Conservation (phyloP, 2,329 filamentous ascomycete genomes). For the Colletotrichum paranaense region DNA sequence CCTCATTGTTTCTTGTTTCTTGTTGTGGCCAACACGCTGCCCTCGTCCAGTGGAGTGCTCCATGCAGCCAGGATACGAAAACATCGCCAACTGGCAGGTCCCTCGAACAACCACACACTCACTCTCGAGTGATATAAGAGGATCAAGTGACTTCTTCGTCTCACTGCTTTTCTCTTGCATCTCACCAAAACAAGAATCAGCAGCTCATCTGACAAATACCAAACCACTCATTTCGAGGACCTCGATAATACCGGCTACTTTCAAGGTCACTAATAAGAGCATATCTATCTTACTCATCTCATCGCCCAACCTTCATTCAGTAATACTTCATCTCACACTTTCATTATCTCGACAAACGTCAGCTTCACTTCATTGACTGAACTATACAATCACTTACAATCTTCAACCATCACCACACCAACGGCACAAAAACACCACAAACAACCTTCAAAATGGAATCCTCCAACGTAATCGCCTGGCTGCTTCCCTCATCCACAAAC, state of each 20-base stretch:
- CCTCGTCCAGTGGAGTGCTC: slow-evolving; percentile 26
- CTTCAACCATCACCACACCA: not conserved
- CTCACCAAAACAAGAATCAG: slow-evolving; percentile 6
- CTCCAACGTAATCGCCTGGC: slow-evolving; percentile 36
- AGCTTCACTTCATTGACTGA: not conserved
- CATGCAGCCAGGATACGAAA: slow-evolving; percentile 31
- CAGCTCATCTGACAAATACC: not conserved
- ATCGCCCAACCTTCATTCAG: slow-evolving; percentile 12
- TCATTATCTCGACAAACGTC: not conserved
- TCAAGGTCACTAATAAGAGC: not conserved
- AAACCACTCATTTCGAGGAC: slow-evolving; percentile 18
- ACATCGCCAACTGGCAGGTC: slow-evolving; percentile 32
- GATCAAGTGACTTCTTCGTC: slow-evolving; percentile 29
- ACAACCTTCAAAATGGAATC: slow-evolving; percentile 8
- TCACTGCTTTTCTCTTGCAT: not conserved
- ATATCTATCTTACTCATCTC: not conserved
- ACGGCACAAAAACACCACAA: not conserved
- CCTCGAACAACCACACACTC: not conserved
- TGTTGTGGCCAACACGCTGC: slow-evolving; percentile 28
- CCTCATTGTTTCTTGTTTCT: slow-evolving; percentile 16
- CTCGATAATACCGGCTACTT: slow-evolving; percentile 2
- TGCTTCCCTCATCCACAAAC: slow-evolving; percentile 34
- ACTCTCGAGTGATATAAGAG: slow-evolving; percentile 23
- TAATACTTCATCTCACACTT: not conserved
- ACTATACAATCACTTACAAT: not conserved